Base-by-base conservation (phyloP, 495 filamentous ascomycete genomes). In the Hamigera avellanea region DNA sequence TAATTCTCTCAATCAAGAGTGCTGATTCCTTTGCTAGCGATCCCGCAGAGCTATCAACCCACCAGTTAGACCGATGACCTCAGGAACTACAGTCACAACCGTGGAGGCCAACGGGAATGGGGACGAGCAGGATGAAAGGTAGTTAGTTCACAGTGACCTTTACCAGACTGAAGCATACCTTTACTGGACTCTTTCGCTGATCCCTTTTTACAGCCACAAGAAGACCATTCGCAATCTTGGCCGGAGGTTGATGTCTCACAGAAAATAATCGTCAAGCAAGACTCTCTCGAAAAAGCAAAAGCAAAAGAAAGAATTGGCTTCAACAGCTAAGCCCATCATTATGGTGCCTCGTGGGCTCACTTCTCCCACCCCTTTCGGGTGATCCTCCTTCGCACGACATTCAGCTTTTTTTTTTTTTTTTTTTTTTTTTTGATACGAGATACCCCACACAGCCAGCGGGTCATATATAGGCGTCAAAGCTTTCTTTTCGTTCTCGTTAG, bases 211-310 rank as follows among this genome's bases (percentile, higher is more conserved):
- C 26, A 61, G 52, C 18, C 43, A 54, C 27, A 68, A 58, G 40
- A 53, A 43, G 35, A 61, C 57, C 19, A 61, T 66, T 26, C 59
- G 62, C 37, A 66, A 44, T 39, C 36, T 68, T 12, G 56, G 64
- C 34, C 64, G 64, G 14, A 66, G 61, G 41, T 33, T 66, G 35
- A 60, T 59, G 34, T 43, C 40, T 25, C 41, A 38, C 35, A 44
- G 51, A 28, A 50, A 50, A 36, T 45, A 14, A 32, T 14, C 30
- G 10, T 32, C n/a, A 18, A 32, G 2, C 12, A n/a, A 26, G 6
- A 26, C 5, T 30, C 27, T 4, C 5, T 13, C 10, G n/a, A n/a
- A 13, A 13, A n/a, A 6, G n/a, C 27, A n/a, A 6, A 30, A 13
- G 27, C 3, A 30, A 9, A 9, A 23, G 4, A 9, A 9, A 23